These are phyloP conservation scores for Chloris gayana DNA, from an alignment of 176 grass and related monocot species.

Conservation along the genomic window DNA sequence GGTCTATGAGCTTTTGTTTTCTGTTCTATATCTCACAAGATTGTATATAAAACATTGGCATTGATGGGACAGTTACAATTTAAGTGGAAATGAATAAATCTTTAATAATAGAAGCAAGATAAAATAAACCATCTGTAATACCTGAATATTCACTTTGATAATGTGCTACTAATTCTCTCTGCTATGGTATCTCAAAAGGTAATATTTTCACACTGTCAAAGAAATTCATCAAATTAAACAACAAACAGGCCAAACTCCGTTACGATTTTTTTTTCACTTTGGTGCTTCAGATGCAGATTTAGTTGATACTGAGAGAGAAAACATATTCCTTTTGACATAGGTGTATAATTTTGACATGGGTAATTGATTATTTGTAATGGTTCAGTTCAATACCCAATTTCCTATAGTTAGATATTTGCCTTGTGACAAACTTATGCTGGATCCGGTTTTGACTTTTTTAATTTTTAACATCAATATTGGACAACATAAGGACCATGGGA, in stretches of 20 bases:
- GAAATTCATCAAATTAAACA: too few species aligned
- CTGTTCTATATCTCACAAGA: not conserved
- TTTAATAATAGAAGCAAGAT: too few species aligned
- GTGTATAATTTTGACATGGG: not conserved
- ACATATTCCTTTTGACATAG: too few species aligned
- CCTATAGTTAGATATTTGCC: not conserved
- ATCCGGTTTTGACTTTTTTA: constrained; percentile 12
- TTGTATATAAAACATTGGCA: not conserved
- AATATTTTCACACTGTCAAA: too few species aligned
- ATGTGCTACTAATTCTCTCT: not conserved
- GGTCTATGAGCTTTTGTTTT: not conserved
- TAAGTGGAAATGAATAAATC: too few species aligned
- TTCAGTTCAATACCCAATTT: constrained; percentile 19
- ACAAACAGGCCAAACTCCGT: too few species aligned
- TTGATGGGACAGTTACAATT: not conserved
- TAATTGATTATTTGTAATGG: not conserved
- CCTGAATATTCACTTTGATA: not conserved
- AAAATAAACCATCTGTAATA: not conserved
- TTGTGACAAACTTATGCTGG: not conserved
- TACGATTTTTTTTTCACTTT: too few species aligned
- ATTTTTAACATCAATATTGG: constrained; percentile 12
- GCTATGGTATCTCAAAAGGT: too few species aligned
- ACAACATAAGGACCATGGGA: not conserved
- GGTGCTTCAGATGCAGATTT: too few species aligned
- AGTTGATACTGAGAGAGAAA: too few species aligned